phyloP scores from a whole-genome alignment of 2,329 filamentous ascomycete species.

The Chaetomium sp. region DNA sequence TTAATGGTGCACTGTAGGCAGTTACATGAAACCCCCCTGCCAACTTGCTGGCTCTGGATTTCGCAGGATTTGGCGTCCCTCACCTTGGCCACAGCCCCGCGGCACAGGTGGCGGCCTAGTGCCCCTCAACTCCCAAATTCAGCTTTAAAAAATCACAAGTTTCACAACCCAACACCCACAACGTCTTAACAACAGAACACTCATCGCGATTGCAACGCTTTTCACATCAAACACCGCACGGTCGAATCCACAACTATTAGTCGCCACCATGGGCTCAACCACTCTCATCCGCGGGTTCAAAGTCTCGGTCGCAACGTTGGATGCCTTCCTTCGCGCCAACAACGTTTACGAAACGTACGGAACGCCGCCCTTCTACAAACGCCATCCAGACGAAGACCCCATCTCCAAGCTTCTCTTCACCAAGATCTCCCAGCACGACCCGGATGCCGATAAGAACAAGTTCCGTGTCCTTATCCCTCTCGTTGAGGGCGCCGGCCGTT shows the following conservation, averaged over 20 bases:
- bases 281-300: slow-evolving; percentile 6
- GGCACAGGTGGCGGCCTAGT: too few species aligned
- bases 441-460: not conserved
- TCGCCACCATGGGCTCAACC: slow-evolving; percentile 1
- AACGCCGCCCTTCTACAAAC: not conserved
- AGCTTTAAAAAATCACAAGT: too few species aligned
- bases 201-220: not conserved
- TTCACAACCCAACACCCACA: too few species aligned
- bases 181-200: not conserved
- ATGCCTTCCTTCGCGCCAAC: slow-evolving; percentile 3
- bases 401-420: slow-evolving; percentile 2
- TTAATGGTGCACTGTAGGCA: too few species aligned
- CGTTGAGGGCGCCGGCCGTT: not conserved
- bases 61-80: too few species aligned
- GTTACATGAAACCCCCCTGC: too few species aligned
- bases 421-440: slow-evolving; percentile 3
- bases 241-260: not conserved
- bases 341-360: slow-evolving; percentile 1
- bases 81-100: too few species aligned
- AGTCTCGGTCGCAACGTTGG: not conserved
- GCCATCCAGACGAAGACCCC: not conserved
- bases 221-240: not conserved
- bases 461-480: slow-evolving; percentile 1
- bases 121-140: too few species aligned
- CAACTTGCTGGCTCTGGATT: too few species aligned